These are phyloP conservation scores for Amaranthus cruentus DNA, from an alignment of 148 eudicot species.

Conservation along the genomic window DNA sequence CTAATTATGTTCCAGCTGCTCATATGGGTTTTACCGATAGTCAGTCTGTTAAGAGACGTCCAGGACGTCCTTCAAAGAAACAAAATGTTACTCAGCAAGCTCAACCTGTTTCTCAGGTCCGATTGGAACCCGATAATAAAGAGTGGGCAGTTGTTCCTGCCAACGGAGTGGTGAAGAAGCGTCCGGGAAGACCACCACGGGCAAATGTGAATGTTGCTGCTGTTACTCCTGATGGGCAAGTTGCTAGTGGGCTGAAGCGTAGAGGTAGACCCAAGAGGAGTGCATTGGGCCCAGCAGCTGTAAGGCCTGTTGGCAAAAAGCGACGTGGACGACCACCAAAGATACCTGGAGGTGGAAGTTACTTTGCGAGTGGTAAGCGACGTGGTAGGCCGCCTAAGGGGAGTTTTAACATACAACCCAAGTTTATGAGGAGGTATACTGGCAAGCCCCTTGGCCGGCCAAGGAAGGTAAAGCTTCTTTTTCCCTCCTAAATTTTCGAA, in stretches of 20 bases:
- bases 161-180: constrained; percentile 8
- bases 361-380: constrained; percentile 6
- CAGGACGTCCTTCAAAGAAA: neutral
- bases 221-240: neutral
- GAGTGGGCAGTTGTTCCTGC: neutral
- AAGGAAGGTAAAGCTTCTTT: constrained; percentile 25
- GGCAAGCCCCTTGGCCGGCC: constrained; percentile 38
- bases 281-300: constrained; percentile 15
- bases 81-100: neutral
- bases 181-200: constrained; percentile 30
- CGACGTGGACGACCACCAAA: constrained; percentile 49
- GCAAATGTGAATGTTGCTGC: neutral
- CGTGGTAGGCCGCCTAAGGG: constrained; percentile 29
- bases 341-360: constrained; percentile 25
- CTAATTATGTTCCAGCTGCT: neutral
- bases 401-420: constrained; percentile 8
- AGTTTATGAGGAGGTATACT: constrained; percentile 9
- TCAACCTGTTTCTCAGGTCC: neutral
- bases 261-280: constrained; percentile 64
- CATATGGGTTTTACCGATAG: neutral
- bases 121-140: neutral
- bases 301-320: constrained; percentile 6
- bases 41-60: neutral
- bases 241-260: constrained; percentile 18
- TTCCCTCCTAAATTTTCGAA: neutral